phyloP scores from a whole-genome alignment of 2,329 filamentous ascomycete species.

The Aureobasidium sp. region DNA sequence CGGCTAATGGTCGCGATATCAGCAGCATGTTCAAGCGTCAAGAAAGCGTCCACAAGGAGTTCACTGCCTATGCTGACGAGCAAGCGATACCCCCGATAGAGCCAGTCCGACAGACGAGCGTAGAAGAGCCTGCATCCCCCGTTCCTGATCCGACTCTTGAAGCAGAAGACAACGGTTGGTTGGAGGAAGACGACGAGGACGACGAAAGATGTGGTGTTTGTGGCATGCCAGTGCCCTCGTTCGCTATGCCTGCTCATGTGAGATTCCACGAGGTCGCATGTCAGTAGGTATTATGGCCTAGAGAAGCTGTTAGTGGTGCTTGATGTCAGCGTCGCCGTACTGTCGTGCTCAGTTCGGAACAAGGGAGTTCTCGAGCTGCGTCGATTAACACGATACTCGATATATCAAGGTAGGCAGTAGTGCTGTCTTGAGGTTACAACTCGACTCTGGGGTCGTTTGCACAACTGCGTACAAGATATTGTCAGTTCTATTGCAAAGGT shows the following conservation, averaged over 20 bases:
- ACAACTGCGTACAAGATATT: background rate
- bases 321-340: no score
- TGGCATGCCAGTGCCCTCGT: slow-evolving; percentile 46
- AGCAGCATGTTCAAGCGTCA: slow-evolving; percentile 73
- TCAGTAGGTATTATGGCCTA: background rate
- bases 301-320: background rate
- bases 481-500: background rate
- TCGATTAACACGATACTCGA: background rate
- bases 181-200: slow-evolving; percentile 11
- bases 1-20: slow-evolving; percentile 61
- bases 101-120: background rate
- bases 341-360: background rate
- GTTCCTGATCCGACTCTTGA: background rate
- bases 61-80: slow-evolving; percentile 45
- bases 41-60: slow-evolving; percentile 59
- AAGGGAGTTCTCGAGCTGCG: no score
- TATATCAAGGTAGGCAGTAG: background rate
- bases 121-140: background rate
- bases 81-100: background rate
- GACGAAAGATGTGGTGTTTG: slow-evolving; percentile 42
- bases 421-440: background rate
- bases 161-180: background rate
- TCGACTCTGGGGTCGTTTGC: background rate
- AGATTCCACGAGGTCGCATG: slow-evolving; percentile 38
- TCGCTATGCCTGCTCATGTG: slow-evolving; percentile 51